These are phyloP conservation scores for Saccharomyces paradoxus DNA, from an alignment of 805 yeast genomes.

Conservation along the genomic window DNA sequence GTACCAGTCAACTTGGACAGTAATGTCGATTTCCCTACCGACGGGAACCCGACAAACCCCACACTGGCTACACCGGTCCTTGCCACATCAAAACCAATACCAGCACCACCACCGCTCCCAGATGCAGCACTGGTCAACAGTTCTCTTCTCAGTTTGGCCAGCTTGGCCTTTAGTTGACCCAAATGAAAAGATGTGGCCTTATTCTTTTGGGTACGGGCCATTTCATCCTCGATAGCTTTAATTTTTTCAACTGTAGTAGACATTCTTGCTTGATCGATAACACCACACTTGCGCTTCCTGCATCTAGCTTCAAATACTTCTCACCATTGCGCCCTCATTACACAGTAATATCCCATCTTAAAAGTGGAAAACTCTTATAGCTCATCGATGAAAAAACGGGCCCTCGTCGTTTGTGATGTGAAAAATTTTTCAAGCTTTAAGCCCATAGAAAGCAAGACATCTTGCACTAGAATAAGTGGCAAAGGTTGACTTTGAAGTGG, in stretches of 20 bases:
- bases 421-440: conserved; percentile 6
- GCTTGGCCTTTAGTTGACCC: conserved; percentile 94
- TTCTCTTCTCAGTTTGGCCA: conserved; percentile 92
- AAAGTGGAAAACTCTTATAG: conserved; percentile 1
- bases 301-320: not conserved
- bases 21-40: conserved; percentile 79
- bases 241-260: conserved; percentile 65
- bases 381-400: conserved; percentile 9
- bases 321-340: not conserved
- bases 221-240: conserved; percentile 89
- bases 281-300: not conserved
- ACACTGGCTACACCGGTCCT: conserved; percentile 96
- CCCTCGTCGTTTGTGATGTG: conserved; percentile 7
- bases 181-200: conserved; percentile 95
- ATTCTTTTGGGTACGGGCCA: conserved; percentile 96
- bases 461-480: conserved; percentile 6
- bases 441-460: not conserved
- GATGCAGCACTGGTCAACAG: conserved; percentile 62
- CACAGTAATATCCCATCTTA: not conserved
- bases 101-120: conserved; percentile 83
- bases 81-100: conserved; percentile 96
- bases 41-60: conserved; percentile 97
- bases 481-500: conserved; percentile 25
- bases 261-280: conserved; percentile 31
- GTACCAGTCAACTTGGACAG: conserved; percentile 88